Base-by-base conservation (phyloP, 1,284 basidiomycete species). In the Tylopilus orsonianus region DNA sequence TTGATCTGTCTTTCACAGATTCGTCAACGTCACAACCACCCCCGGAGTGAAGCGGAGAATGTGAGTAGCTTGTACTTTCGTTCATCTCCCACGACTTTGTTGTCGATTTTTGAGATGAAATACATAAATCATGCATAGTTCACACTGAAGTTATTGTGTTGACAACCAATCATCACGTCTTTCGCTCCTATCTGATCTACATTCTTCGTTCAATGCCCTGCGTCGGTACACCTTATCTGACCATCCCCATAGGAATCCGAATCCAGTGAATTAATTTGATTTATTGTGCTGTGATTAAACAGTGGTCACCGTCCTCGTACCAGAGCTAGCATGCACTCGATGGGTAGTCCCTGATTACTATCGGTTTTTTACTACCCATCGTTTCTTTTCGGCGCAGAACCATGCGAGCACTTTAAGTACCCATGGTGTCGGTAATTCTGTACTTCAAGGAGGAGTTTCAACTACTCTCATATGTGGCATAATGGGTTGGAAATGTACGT, bases 1-100 rank as follows among this genome's bases (percentile, higher is more conserved):
- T 4, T n/a, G n/a, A 30, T 9, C 7, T 13, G 14, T 14, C 10
- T 12, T 46, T 2, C 38, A 16, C 27, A 92, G 90, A 71, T 93
- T 94, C 81, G 92, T 97, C 61, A 97, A 96, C 72, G 93, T 93
- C 56, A 92, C 90, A 52, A 81, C 84, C 56, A 79, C 87, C 52
- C 89, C 90, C 53, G 88, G 89, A 62, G 92, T 90, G 71, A 97
- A 97, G 79, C 83, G 94, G 73, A 38, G 43, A 40, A 62, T 51
- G 58, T 64, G 47, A 55, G 58, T 46, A 2, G 7, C 4, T 1
- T 13, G 20, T 41, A 6, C 5, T 5, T 36, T 22, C n/a, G 10
- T 27, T 16, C 13, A 0, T 29, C 36, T 40, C 16, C n/a, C 23
- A 20, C 19, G 23, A n/a, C 30, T 16, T 19, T 18, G n/a, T n/a